Percentiles rank a stretch among this genome's conserved stretches.
Conservation (phyloP, 805 yeast species). For the Wickerhamiella allomyrinae region DNA sequence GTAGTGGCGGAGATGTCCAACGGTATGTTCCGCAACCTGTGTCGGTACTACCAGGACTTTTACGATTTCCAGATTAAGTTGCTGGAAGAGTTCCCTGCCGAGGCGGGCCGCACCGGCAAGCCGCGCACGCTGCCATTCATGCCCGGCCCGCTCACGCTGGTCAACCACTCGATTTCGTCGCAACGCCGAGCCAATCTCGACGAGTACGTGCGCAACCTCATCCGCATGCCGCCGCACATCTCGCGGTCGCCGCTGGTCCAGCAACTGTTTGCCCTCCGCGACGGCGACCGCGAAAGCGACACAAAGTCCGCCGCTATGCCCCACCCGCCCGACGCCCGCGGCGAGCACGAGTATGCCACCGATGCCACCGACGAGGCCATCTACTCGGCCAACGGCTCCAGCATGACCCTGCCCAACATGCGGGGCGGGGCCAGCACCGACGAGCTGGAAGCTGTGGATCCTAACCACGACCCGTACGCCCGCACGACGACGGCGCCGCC, state of each 20-base stretch:
- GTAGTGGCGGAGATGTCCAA: conserved; percentile 51
- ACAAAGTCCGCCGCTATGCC: conserved; percentile 23
- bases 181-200: conserved; percentile 43
- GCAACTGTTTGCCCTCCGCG: conserved; percentile 51
- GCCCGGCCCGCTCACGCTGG: conserved; percentile 90
- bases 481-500: not conserved
- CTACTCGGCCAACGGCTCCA: not conserved
- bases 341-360: conserved; percentile 1
- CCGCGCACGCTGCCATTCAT: conserved; percentile 79
- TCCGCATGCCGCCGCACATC: conserved; percentile 63
- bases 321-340: conserved; percentile 18
- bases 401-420: not conserved
- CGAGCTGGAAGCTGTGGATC: not conserved
- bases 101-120: conserved; percentile 75
- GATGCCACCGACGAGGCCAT: not conserved
- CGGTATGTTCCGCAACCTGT: conserved; percentile 56
- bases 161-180: conserved; percentile 57
- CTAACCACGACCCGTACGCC: not conserved
- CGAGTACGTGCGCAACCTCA: conserved; percentile 42
- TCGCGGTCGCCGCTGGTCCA: conserved; percentile 55
- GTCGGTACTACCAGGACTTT: conserved; percentile 89
- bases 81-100: conserved; percentile 73
- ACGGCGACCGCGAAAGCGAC: conserved; percentile 44
- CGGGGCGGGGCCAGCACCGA: not conserved
- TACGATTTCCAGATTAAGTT: conserved; percentile 81